Conservation (phyloP, 139 green algal genomes). For the Tetraselmis striata region DNA sequence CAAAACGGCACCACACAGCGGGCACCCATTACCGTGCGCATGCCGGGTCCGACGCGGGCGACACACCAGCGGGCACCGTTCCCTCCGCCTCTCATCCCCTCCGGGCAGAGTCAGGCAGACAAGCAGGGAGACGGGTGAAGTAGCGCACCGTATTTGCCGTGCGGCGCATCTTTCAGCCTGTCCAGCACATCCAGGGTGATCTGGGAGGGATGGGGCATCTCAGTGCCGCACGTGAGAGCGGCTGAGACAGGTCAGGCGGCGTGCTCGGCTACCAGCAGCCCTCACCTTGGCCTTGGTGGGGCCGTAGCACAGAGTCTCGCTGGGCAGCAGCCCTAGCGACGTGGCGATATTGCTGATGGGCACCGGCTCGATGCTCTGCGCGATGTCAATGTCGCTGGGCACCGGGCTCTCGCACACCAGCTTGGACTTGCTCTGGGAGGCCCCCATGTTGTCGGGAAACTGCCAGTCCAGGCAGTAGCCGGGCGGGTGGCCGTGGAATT, state of each 20-base stretch:
- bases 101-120: not conserved
- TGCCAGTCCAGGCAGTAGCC: not conserved
- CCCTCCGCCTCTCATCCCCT: too few species aligned
- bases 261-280: not conserved
- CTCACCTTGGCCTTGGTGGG: constrained; percentile 85
- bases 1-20: constrained; percentile 1
- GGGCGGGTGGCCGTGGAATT: not conserved
- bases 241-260: not conserved
- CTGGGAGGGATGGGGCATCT: constrained; percentile 29
- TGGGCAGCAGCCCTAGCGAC: constrained; percentile 48
- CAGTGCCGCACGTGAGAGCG: not conserved
- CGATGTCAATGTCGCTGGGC: constrained; percentile 88
- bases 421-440: not conserved
- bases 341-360: constrained; percentile 78
- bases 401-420: constrained; percentile 38
- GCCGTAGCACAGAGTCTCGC: constrained; percentile 82
- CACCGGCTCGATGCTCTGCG: constrained; percentile 57
- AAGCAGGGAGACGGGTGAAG: not conserved
- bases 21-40: not conserved
- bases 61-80: too few species aligned
- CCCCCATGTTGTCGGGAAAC: not conserved
- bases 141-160: constrained; percentile 73
- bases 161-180: constrained; percentile 31
- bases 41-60: not conserved
- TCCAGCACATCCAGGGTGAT: constrained; percentile 65